These are phyloP conservation scores for Colletotrichum sp. DNA, from an alignment of 2,329 filamentous ascomycete genomes.

Conservation along the genomic window DNA sequence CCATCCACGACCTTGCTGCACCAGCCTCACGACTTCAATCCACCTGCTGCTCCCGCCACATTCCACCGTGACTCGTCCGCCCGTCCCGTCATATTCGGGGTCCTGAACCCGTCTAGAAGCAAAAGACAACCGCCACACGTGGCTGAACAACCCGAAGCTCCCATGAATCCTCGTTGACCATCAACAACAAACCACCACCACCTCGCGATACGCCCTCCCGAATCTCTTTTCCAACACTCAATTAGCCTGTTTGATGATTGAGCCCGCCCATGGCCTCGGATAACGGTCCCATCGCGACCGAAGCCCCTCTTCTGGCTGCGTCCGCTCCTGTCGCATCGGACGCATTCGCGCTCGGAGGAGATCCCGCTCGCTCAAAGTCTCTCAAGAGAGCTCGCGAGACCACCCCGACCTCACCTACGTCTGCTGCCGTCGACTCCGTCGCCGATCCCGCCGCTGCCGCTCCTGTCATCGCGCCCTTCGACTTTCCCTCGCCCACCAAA, in stretches of 20 bases:
- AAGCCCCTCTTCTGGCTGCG: conserved; percentile 47
- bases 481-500: conserved; percentile 54
- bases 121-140: conserved; percentile 18
- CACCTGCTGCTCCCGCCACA: conserved; percentile 12
- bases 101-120: conserved; percentile 6
- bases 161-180: conserved; percentile 14
- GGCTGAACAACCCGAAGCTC: conserved; percentile 20
- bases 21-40: conserved; percentile 7
- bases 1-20: neutral
- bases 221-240: neutral
- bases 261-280: conserved; percentile 55
- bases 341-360: conserved; percentile 39
- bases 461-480: neutral
- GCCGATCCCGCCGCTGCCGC: conserved; percentile 5
- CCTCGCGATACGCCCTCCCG: conserved; percentile 1
- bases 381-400: conserved; percentile 48
- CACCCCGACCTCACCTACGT: conserved; percentile 42
- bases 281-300: conserved; percentile 56
- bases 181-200: conserved; percentile 15
- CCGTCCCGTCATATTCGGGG: conserved; percentile 20
- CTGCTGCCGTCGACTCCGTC: conserved; percentile 28
- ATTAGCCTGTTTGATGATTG: conserved; percentile 11
- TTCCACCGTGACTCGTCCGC: conserved; percentile 18
- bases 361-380: conserved; percentile 40
- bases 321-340: conserved; percentile 42